Evolutionary conservation across 148 eudicot genomes (phyloP), one percentile per base, ranked within the genome.

Genomic region (Rhododendron mucronatum): DNA sequence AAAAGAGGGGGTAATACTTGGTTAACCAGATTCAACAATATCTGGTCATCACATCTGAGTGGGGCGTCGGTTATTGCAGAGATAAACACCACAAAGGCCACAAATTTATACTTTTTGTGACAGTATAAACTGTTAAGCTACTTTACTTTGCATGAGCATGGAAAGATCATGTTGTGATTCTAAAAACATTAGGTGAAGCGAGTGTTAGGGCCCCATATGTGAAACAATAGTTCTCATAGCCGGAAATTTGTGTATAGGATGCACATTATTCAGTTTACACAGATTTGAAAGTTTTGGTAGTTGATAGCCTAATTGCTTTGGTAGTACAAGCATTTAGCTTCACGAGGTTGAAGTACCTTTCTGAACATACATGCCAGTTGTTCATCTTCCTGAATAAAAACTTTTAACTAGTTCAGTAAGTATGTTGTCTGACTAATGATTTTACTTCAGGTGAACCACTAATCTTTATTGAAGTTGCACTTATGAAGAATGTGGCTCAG

Each of bases 381-480:
- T 61, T 50, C 50, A 44, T 41, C 50, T 82, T 67, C 77, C 55
- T 33, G 21, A 61, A 67, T 26, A 10, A 26, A 67, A 26, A 11
- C 5, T n/a, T 67, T 65, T 30, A 63, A 79, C 84, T 87, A n/a
- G 14, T 53, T 84, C 69, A 79, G 45, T 15, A 26, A 53, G 55
- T 90, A 50, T 80, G 47, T 48, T 82, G 41, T 71, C 76, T 71
- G 28, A 23, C 13, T 78, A 50, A 18, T 67, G 57, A 8, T 84
- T 81, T 30, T 84, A 37, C 85, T 86, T 91, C 93, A 97, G 99
- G 98, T 78, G 99, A 97, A 88, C 99, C 99, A 74, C 92, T 97
- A 86, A 97, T 97, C 80, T 97, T 97, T 87, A 97, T 97, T 89
- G 98, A 97, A 94, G 99, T 94, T 88, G 98, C 99, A 84, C 93